These are phyloP conservation scores for Aspergillus arachidicola DNA, from an alignment of 2,329 filamentous ascomycete species.

Conservation along the genomic window DNA sequence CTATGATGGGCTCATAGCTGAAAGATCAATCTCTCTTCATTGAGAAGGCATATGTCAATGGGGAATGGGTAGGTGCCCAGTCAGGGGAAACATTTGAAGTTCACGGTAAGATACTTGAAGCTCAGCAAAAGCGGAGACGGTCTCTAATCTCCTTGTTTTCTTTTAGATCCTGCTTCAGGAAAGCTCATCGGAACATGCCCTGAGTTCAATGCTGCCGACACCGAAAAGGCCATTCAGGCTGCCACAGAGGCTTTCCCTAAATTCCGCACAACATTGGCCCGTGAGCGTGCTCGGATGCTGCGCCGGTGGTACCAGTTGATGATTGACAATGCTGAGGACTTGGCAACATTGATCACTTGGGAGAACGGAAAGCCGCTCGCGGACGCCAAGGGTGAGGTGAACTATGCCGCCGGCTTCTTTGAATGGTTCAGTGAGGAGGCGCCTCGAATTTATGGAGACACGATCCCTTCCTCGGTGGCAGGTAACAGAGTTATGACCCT, in stretches of 20 bases:
- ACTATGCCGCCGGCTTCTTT: slow-evolving; percentile 63
- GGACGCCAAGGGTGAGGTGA: slow-evolving; percentile 61
- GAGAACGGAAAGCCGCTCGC: slow-evolving; percentile 70
- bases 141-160: slow-evolving; percentile 1
- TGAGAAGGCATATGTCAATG: slow-evolving; percentile 83
- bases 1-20: slow-evolving; percentile 48
- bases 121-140: neutral
- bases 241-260: slow-evolving; percentile 70
- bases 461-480: slow-evolving; percentile 61
- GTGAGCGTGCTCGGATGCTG: slow-evolving; percentile 63
- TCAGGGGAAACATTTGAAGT: slow-evolving; percentile 94
- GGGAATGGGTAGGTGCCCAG: slow-evolving; percentile 83
- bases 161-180: slow-evolving; percentile 77
- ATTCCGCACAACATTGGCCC: slow-evolving; percentile 63
- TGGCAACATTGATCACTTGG: slow-evolving; percentile 67
- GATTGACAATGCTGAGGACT: slow-evolving; percentile 66
- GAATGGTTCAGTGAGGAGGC: slow-evolving; percentile 68
- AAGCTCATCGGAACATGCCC: slow-evolving; percentile 79
- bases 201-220: slow-evolving; percentile 76
- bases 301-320: slow-evolving; percentile 70
- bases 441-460: slow-evolving; percentile 60
- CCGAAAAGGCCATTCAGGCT: slow-evolving; percentile 79
- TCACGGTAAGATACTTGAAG: slow-evolving; percentile 53
- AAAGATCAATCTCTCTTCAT: slow-evolving; percentile 83
- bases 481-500: slow-evolving; percentile 65